Conservation (phyloP, 371 early-diverging fungal species). For the Mortierella sp. region DNA sequence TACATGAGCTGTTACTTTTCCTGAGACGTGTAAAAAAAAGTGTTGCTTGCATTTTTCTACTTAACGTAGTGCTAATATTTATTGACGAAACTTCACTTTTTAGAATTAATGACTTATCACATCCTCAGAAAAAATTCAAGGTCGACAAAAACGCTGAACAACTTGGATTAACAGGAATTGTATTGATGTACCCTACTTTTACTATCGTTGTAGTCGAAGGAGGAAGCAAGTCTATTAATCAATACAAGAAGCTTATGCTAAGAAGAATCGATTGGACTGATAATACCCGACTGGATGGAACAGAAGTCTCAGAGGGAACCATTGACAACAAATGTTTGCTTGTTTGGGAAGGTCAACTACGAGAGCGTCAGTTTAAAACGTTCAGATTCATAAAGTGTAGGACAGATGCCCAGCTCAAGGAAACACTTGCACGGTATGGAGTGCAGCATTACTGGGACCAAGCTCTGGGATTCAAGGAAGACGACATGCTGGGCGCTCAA, state of each 20-base stretch:
- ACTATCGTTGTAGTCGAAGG: slow-evolving; percentile 95
- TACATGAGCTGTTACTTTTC: no score
- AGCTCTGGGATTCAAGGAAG: slow-evolving; percentile 50
- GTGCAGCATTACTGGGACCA: slow-evolving; percentile 53
- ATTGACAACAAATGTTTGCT: slow-evolving; percentile 85
- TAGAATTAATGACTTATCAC: slow-evolving; percentile 81
- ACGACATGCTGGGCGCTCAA: slow-evolving; percentile 50
- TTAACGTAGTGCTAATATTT: neutral
- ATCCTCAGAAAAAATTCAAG: slow-evolving; percentile 88
- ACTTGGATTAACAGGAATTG: slow-evolving; percentile 84
- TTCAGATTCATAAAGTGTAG: slow-evolving; percentile 83
- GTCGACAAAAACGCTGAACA: slow-evolving; percentile 92
- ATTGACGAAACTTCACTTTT: neutral
- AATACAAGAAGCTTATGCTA: slow-evolving; percentile 96
- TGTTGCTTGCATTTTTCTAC: no score
- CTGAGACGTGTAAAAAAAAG: no score
- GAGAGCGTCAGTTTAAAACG: slow-evolving; percentile 78
- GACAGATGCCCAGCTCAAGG: slow-evolving; percentile 69
- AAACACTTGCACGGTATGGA: slow-evolving; percentile 30
- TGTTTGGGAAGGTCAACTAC: slow-evolving; percentile 94
- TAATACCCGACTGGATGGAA: slow-evolving; percentile 58
- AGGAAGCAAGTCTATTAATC: slow-evolving; percentile 87
- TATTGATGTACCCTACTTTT: slow-evolving; percentile 78
- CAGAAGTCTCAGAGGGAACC: slow-evolving; percentile 55
- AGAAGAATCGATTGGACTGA: slow-evolving; percentile 94